Evolutionary conservation across 192 early-diverging fungal species (phyloP).

Genomic region (Backusella circina): DNA sequence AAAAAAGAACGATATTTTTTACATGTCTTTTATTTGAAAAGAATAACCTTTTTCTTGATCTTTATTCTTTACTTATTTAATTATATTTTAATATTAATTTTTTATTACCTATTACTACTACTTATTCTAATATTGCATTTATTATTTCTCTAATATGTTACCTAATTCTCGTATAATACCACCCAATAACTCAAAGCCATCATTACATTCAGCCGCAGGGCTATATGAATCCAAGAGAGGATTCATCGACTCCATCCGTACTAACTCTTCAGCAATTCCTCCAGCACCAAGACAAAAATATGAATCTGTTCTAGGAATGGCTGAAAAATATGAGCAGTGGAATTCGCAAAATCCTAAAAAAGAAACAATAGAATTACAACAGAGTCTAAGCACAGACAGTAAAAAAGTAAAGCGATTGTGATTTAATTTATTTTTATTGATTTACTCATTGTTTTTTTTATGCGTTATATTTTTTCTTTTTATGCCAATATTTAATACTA

Average conservation of each 20-base stretch:
- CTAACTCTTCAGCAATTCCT: background rate
- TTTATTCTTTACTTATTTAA: background rate
- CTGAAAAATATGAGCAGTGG: background rate
- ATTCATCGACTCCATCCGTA: background rate
- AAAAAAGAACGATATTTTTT: background rate
- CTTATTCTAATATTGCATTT: background rate
- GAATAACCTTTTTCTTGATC: background rate
- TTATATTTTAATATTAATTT: background rate
- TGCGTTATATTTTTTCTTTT: background rate
- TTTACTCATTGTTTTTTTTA: background rate
- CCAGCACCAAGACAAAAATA: background rate
- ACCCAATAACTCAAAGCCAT: background rate
- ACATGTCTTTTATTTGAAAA: background rate
- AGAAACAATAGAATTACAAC: background rate
- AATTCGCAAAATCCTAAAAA: background rate
- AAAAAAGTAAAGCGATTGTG: background rate
- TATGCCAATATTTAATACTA: background rate
- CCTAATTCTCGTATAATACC: slow-evolving; percentile 23
- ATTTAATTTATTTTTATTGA: background rate
- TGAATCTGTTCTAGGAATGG: background rate
- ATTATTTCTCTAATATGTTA: slow-evolving; percentile 13
- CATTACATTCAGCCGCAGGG: background rate
- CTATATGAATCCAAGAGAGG: background rate
- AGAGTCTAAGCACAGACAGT: background rate
- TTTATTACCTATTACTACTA: background rate